Evolutionary conservation across 73 alveolate genomes (phyloP).

Genomic region (Paramecium primaurelia): DNA sequence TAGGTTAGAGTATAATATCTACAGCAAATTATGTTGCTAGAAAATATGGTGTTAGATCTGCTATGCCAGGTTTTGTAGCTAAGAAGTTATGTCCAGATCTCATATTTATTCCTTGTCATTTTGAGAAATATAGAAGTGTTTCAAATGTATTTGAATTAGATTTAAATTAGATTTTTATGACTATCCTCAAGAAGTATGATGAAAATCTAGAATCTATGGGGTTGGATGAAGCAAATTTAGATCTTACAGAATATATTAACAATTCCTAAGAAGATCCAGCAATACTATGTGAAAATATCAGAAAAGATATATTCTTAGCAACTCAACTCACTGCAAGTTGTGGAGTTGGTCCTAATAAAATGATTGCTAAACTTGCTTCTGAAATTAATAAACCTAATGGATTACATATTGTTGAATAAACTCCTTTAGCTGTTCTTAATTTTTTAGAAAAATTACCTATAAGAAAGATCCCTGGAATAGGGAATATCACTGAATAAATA

Average conservation of each 20-base stretch:
- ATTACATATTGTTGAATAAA: conserved; percentile 73
- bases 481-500: conserved; percentile 78
- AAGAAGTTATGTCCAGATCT: conserved; percentile 94
- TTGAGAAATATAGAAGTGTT: conserved; percentile 77
- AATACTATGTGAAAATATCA: conserved; percentile 77
- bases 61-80: conserved; percentile 99
- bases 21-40: conserved; percentile 98
- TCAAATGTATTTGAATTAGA: conserved; percentile 64
- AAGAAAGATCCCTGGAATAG: conserved; percentile 94
- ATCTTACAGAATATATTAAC: conserved; percentile 82
- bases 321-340: conserved; percentile 96
- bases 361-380: conserved; percentile 94
- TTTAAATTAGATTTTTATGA: conserved; percentile 63
- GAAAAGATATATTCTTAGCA: conserved; percentile 70
- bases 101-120: conserved; percentile 77
- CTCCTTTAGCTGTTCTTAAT: conserved; percentile 69
- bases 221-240: conserved; percentile 95
- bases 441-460: conserved; percentile 77
- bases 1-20: conserved; percentile 95
- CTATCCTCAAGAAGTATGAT: conserved; percentile 85
- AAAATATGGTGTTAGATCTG: conserved; percentile 97
- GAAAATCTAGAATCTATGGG: conserved; percentile 87
- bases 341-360: conserved; percentile 97
- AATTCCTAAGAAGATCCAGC: conserved; percentile 77
- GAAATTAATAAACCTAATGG: conserved; percentile 99